Percentiles rank a stretch among this genome's conserved stretches.
These are phyloP conservation scores for Mrakia blollopis DNA, from an alignment of 768 basidiomycete genomes.

Conservation along the genomic window DNA sequence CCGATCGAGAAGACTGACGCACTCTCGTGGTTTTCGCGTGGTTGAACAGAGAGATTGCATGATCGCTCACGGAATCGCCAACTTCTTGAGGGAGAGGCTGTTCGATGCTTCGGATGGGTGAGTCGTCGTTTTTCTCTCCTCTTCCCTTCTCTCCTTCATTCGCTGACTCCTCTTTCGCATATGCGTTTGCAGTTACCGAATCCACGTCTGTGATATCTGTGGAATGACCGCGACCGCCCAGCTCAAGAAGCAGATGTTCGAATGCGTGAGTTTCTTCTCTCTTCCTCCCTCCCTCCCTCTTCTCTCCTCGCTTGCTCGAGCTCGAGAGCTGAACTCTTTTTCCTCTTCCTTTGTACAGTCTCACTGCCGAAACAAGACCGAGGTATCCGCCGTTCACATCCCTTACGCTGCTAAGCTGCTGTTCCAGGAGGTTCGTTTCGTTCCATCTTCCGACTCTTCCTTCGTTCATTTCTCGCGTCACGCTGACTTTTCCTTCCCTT, in stretches of 20 bases:
- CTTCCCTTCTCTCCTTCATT: not conserved
- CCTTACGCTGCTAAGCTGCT: constrained; percentile 95
- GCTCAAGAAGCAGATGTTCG: constrained; percentile 98
- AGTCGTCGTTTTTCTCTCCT: not conserved
- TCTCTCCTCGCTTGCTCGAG: not conserved
- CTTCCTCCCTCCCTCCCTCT: not conserved
- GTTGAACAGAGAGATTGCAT: constrained; percentile 76
- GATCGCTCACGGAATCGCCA: constrained; percentile 99
- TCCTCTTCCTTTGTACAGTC: not conserved
- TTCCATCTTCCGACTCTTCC: not conserved
- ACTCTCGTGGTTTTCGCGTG: not conserved
- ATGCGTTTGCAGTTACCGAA: constrained; percentile 54
- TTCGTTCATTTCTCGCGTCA: not conserved
- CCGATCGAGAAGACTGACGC: not conserved
- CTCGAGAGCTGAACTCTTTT: not conserved
- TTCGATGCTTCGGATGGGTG: constrained; percentile 41
- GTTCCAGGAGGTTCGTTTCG: constrained; percentile 62
- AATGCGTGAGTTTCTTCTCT: constrained; percentile 57
- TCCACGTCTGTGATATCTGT: constrained; percentile 96
- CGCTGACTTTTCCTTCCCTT: constrained; percentile 13
- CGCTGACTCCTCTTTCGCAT: constrained; percentile 40
- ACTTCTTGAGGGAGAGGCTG: constrained; percentile 93
- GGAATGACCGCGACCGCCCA: constrained; percentile 97
- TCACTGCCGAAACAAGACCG: constrained; percentile 34
- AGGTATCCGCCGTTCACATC: constrained; percentile 52